These are phyloP conservation scores for Termitomyces sp. DNA, from an alignment of 768 basidiomycete species.

Conservation along the genomic window DNA sequence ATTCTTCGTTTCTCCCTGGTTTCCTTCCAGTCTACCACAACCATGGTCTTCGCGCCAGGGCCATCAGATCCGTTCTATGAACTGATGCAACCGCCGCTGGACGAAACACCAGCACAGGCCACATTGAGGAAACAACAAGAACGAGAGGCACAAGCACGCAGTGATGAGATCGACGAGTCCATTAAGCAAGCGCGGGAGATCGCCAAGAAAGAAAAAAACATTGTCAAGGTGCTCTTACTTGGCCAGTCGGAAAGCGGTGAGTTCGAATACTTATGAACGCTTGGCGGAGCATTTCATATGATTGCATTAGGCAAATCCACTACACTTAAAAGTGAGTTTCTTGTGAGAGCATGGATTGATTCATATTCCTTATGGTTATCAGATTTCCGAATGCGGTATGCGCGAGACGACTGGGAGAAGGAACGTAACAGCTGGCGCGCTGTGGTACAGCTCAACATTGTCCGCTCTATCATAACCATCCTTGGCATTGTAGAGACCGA, in stretches of 20 bases:
- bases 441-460: slow-evolving; percentile 76
- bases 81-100: slow-evolving; percentile 41
- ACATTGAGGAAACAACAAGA: slow-evolving; percentile 41
- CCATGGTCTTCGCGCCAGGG: slow-evolving; percentile 29
- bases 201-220: slow-evolving; percentile 37
- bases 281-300: background rate
- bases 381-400: slow-evolving; percentile 75
- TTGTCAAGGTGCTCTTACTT: slow-evolving; percentile 54
- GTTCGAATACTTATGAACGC: slow-evolving; percentile 15
- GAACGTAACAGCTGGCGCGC: slow-evolving; percentile 74
- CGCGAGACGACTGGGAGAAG: slow-evolving; percentile 52
- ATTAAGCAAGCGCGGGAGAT: slow-evolving; percentile 42
- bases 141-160: slow-evolving; percentile 39
- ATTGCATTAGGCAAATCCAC: slow-evolving; percentile 57
- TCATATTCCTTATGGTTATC: background rate
- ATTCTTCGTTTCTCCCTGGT: slow-evolving; percentile 3
- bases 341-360: background rate
- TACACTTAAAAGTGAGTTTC: slow-evolving; percentile 52
- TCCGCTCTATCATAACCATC: slow-evolving; percentile 63
- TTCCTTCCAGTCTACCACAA: slow-evolving; percentile 5
- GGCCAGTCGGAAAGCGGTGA: slow-evolving; percentile 64
- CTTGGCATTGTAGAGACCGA: slow-evolving; percentile 56
- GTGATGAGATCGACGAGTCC: slow-evolving; percentile 56
- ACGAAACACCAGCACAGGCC: slow-evolving; percentile 48
- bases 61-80: slow-evolving; percentile 39